Evolutionary conservation across 2,329 filamentous ascomycete species (phyloP).

Genomic region (Paraconiothyrium sp.): DNA sequence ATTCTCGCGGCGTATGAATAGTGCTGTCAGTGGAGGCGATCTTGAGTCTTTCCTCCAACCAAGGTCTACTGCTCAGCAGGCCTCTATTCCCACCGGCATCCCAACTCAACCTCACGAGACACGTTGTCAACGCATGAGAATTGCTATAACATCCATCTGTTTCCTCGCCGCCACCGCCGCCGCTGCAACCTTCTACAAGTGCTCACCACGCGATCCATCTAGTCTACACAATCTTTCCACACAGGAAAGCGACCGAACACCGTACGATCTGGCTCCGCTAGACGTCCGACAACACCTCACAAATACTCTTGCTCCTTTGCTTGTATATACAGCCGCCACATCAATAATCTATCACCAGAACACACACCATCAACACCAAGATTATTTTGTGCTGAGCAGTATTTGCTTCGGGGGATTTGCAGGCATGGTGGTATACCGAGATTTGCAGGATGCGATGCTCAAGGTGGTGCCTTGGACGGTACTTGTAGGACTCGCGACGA

Average conservation of each 20-base stretch:
- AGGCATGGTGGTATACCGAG: constrained; percentile 3
- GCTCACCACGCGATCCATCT: not conserved
- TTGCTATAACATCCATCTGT: not conserved
- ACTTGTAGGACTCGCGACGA: not conserved
- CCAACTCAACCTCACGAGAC: not conserved
- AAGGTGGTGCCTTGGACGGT: constrained; percentile 7
- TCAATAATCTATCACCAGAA: not conserved
- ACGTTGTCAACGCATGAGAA: not conserved
- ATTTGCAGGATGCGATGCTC: constrained; percentile 5
- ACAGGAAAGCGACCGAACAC: not conserved
- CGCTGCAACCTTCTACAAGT: not conserved
- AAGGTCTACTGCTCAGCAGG: not conserved
- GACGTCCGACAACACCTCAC: not conserved
- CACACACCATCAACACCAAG: constrained; percentile 5
- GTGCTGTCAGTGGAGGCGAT: not conserved
- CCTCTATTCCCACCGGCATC: not conserved
- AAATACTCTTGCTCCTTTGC: not conserved
- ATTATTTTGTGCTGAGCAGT: constrained; percentile 1
- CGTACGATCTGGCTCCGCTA: not conserved
- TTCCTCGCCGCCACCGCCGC: not conserved
- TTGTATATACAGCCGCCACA: not conserved
- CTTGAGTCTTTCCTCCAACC: not conserved
- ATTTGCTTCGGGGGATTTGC: not conserved
- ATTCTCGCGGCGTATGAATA: not conserved
- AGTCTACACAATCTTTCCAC: too few species aligned